Base-by-base conservation (phyloP, 352 stramenopile genomes). In the Peronosclerospora sorghi region DNA sequence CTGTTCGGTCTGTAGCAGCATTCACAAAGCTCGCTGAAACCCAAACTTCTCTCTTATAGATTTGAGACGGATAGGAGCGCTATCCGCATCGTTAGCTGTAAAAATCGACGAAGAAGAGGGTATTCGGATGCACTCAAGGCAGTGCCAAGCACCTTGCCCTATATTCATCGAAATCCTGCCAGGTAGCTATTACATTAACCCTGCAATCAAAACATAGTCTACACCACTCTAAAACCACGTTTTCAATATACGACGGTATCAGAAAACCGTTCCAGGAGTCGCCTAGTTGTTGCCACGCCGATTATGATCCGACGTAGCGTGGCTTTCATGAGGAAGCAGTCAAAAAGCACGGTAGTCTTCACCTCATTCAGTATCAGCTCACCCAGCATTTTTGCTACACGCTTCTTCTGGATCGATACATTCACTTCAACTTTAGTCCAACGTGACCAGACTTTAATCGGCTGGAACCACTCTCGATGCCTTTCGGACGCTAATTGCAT, bases 161-260 rank as follows among this genome's bases (percentile, higher is more conserved):
- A 97, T 55, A 93, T 96, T 43, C 89, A 97, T 64, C 83, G 88
- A 32, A 97, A 97, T 59, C 88, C 88, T 38, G 87, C 88, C 21
- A 81, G 96, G 35, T 97, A 62, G 49, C 15, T 14, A 1, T 30
- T 35, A 35, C 41, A 8, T 27, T 26, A 26, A 6, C 21, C 3
- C 21, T 26, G 3, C 21, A 26, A 26, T 26, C 3, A 6, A 3
- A 26, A 26, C 21, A 26, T 26, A 26, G 21, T 6, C 21, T 7
- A 7, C 6, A 6, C 21, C 21, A 26, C 21, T 26, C 21, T 26
- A 26, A 26, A 26, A 26, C 6, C 21, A 10, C 24, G 14, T 48
- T 48, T 34, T 27, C 29, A 59, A 51, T 54, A 61, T 29, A 51
- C 35, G 42, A 27, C 48, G 42, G 37, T 50, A 41, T 23, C 35